Base-by-base conservation (phyloP, 108 stramenopile genomes). In the Cyclotella cryptica region DNA sequence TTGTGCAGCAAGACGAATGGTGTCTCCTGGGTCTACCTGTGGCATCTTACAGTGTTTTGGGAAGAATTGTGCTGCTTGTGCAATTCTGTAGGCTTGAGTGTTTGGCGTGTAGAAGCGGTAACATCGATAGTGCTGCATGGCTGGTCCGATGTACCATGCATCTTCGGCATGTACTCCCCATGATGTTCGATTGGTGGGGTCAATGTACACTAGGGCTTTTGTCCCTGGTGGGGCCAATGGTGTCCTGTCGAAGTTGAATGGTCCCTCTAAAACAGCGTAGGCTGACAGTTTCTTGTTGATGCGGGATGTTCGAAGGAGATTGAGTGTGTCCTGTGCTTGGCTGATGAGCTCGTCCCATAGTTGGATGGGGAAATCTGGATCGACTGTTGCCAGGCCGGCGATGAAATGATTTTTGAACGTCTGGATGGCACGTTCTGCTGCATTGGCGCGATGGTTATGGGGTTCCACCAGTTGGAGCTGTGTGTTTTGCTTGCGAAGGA, bases 201-300 rank as follows among this genome's bases (percentile, higher is more conserved):
- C 43, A 69, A 15, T 27, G 22, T 80, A 79, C 0, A 44, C 45
- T 1, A 68, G 1, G 11, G 51, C 45, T 49, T 49, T 46, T 47
- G 67, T 68, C 0, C 67, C 67, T 52, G 67, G n/a, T n/a, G n/a
- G n/a, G n/a, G n/a, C n/a, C n/a, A n/a, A n/a, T n/a, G n/a, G n/a
- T n/a, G n/a, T n/a, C n/a, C n/a, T n/a, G n/a, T n/a, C n/a, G n/a
- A 41, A 68, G 49, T 41, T 52, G 3, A 68, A 49, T 52, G 26
- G 42, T 13, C 80, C 80, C 22, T 74, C 24, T 17, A 81, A 35
- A 18, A 30, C 29, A 3, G 67, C 64, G 28, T 74, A 71, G 9
- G 87, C 84, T 12, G 87, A 87, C 17, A 78, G 44, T 35, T 66
- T 68, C 39, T 80, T 80, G 43, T 87, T 74, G 46, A 78, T 22